Evolutionary conservation across 768 basidiomycete species (phyloP).

Genomic region (Boletus sp.): DNA sequence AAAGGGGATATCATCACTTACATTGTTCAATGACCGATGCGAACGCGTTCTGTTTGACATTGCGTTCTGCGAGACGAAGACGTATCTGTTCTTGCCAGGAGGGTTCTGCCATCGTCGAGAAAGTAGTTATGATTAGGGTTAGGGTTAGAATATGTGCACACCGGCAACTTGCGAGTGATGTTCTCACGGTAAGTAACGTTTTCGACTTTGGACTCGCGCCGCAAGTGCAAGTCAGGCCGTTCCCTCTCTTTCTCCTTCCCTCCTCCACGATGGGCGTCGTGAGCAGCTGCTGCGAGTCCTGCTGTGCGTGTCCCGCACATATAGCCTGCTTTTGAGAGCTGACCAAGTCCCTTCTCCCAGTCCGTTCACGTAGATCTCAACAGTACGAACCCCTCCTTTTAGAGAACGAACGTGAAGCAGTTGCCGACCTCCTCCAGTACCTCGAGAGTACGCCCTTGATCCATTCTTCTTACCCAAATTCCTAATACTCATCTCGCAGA

Average conservation of each 20-base stretch:
- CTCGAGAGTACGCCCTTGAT: conserved; percentile 78
- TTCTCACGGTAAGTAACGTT: conserved; percentile 26
- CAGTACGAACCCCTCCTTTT: conserved; percentile 83
- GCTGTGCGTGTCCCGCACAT: conserved; percentile 52
- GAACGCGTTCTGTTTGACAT: conserved; percentile 77
- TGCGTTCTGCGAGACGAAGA: conserved; percentile 77
- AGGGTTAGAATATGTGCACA: conserved; percentile 17
- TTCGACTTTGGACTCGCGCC: conserved; percentile 15
- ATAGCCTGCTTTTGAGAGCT: conserved; percentile 1
- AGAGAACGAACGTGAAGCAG: conserved; percentile 96
- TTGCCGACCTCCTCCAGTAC: conserved; percentile 95
- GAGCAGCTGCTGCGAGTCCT: conserved; percentile 80
- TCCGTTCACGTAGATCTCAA: conserved; percentile 80
- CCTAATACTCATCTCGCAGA: conserved; percentile 39
- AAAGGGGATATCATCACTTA: conserved; percentile 38
- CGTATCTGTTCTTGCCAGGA: conserved; percentile 83
- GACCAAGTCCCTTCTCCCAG: conserved; percentile 40
- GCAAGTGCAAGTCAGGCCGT: conserved; percentile 4
- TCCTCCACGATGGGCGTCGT: conserved; percentile 62
- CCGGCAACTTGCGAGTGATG: conserved; percentile 21
- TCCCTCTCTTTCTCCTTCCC: background rate
- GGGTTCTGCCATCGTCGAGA: conserved; percentile 70
- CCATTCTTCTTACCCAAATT: background rate
- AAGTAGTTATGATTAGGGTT: conserved; percentile 16
- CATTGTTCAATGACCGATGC: conserved; percentile 91